Conservation (phyloP, 768 basidiomycete species). For the Mycena belliarum region DNA sequence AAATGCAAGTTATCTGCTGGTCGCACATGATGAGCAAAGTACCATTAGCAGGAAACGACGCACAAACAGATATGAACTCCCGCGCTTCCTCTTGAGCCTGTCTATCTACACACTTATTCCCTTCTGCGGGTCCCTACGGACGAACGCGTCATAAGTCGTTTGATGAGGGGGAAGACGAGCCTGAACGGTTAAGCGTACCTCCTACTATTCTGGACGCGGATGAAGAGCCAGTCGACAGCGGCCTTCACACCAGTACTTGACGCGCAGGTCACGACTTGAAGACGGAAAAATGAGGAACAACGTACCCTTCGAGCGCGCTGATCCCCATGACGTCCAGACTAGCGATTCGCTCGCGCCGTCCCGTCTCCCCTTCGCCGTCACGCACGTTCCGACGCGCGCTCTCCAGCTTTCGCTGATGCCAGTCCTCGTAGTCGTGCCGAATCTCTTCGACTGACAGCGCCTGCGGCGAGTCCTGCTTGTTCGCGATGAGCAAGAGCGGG, state of each 20-base stretch:
- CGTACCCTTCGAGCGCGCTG: conserved; percentile 86
- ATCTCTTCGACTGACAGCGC: conserved; percentile 90
- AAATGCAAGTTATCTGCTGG: too few species aligned
- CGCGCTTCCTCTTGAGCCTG: too few species aligned
- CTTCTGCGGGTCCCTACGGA: conserved; percentile 27
- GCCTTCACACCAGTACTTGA: conserved; percentile 83
- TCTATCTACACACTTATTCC: conserved; percentile 5
- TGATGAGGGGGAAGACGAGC: not conserved
- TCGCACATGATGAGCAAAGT: too few species aligned
- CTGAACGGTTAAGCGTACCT: conserved; percentile 42
- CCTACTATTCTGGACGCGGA: conserved; percentile 88
- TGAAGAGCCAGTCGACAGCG: conserved; percentile 93
- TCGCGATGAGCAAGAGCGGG: conserved; percentile 89
- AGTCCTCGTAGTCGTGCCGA: conserved; percentile 83
- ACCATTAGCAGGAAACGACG: too few species aligned
- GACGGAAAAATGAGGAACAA: conserved; percentile 18
- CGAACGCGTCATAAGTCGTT: not conserved
- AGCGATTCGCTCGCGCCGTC: conserved; percentile 58
- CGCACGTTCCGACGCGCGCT: conserved; percentile 58
- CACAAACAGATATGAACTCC: too few species aligned
- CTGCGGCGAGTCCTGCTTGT: conserved; percentile 87
- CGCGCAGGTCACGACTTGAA: not conserved
- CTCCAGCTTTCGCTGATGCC: conserved; percentile 77
- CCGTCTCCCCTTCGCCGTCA: conserved; percentile 44
- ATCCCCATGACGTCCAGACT: conserved; percentile 89